These are phyloP conservation scores for Cryptococcus amylolentus DNA, from an alignment of 1,284 basidiomycete genomes.

Conservation along the genomic window DNA sequence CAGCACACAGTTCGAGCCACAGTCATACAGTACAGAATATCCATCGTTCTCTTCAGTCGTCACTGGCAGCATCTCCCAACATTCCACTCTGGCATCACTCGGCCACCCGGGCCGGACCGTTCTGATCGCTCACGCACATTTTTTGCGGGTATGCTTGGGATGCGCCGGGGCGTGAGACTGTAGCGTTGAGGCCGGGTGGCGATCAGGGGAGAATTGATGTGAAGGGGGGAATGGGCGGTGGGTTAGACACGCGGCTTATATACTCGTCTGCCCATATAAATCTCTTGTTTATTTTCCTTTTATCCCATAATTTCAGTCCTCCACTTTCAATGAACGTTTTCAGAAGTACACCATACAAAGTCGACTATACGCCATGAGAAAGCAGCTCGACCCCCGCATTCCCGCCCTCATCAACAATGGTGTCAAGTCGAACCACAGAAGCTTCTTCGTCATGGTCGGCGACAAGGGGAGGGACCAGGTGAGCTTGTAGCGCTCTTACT, in stretches of 20 bases:
- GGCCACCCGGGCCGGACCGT: neutral
- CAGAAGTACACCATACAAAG: neutral
- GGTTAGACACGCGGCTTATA: neutral
- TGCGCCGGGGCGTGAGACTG: neutral
- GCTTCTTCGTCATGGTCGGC: slow-evolving; percentile 95
- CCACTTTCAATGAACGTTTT: neutral
- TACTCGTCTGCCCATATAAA: neutral
- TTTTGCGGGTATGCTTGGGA: neutral
- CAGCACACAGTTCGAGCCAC: slow-evolving; percentile 13
- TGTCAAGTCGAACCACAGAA: slow-evolving; percentile 87
- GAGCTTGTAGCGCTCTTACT: slow-evolving; percentile 16
- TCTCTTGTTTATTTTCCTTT: neutral
- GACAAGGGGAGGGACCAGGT: slow-evolving; percentile 93
- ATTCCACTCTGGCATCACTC: neutral
- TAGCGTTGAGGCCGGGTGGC: neutral
- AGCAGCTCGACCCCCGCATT: slow-evolving; percentile 80
- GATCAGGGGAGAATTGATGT: neutral
- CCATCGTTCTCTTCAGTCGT: neutral
- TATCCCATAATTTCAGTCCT: slow-evolving; percentile 2
- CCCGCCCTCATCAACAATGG: slow-evolving; percentile 89
- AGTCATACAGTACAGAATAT: too few relatives aligned
- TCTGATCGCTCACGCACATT: neutral
- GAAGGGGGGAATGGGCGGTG: neutral
- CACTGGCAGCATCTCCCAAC: neutral
- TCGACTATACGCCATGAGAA: slow-evolving; percentile 44